Evolutionary conservation across 2,329 filamentous ascomycete genomes (phyloP).

Genomic region (Rhynchosporium secalis): DNA sequence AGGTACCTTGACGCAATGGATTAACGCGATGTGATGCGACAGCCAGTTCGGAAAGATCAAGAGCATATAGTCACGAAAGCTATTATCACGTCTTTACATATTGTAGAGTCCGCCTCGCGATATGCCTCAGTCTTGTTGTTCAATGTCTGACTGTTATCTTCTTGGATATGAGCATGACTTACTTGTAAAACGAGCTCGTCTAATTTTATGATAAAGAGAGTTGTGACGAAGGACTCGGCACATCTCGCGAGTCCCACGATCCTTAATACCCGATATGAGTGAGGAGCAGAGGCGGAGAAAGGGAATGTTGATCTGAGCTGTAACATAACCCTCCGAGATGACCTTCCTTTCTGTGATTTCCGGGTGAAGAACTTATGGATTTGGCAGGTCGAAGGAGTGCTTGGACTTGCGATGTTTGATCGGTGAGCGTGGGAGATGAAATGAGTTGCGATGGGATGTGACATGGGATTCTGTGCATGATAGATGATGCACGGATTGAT

Average conservation of each 20-base stretch:
- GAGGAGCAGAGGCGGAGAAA: neutral
- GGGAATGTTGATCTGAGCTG: slow-evolving; percentile 1
- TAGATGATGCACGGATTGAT: neutral
- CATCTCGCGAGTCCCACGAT: neutral
- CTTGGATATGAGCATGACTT: neutral
- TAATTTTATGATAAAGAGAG: neutral
- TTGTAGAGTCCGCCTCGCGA: neutral
- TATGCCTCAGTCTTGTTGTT: neutral
- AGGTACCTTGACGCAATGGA: too few species aligned
- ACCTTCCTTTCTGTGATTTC: neutral
- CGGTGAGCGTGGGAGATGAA: neutral
- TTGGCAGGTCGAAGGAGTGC: neutral
- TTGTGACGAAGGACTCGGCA: slow-evolving; percentile 7
- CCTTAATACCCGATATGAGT: slow-evolving; percentile 4
- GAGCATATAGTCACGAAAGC: neutral
- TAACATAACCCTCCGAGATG: neutral
- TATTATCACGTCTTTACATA: neutral
- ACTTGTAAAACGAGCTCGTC: too few species aligned
- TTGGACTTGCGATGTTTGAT: neutral
- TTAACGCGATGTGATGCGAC: neutral
- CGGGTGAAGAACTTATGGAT: slow-evolving; percentile 1
- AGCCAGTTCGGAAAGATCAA: neutral
- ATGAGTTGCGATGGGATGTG: neutral
- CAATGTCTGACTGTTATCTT: neutral
- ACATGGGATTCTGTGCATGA: neutral